phyloP scores from a whole-genome alignment of 2,329 filamentous ascomycete species.

The Fusarium poae region DNA sequence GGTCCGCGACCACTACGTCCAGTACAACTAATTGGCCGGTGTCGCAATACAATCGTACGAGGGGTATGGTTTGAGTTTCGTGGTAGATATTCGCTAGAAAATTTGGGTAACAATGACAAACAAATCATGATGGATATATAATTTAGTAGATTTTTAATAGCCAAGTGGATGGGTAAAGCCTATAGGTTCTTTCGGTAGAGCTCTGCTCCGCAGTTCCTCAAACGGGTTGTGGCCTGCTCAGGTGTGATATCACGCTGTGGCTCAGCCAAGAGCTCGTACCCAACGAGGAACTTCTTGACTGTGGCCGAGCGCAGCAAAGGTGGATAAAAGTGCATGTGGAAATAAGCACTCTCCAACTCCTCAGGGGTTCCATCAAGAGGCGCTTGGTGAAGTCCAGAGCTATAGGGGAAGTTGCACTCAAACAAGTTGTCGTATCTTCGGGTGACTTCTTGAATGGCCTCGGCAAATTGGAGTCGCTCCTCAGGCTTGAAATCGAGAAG shows the following conservation, averaged over 20 bases:
- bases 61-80: neutral
- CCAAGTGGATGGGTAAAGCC: slow-evolving; percentile 25
- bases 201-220: slow-evolving; percentile 82
- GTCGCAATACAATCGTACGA: neutral
- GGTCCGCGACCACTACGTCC: slow-evolving; percentile 79
- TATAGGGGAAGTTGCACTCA: slow-evolving; percentile 96
- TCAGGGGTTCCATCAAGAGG: slow-evolving; percentile 84
- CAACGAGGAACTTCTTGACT: slow-evolving; percentile 95
- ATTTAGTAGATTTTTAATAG: slow-evolving; percentile 19
- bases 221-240: slow-evolving; percentile 86
- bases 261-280: slow-evolving; percentile 96
- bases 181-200: slow-evolving; percentile 78
- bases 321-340: slow-evolving; percentile 98
- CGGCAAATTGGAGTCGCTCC: slow-evolving; percentile 81
- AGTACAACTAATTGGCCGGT: slow-evolving; percentile 49
- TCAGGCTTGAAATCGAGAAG: slow-evolving; percentile 82
- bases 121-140: slow-evolving; percentile 23
- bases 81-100: neutral
- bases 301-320: slow-evolving; percentile 92
- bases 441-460: slow-evolving; percentile 88
- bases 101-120: neutral
- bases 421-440: slow-evolving; percentile 97
- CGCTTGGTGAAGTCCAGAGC: slow-evolving; percentile 95
- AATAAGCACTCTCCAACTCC: slow-evolving; percentile 87
- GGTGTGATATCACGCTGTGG: slow-evolving; percentile 98